Conservation (phyloP, 768 basidiomycete genomes). For the Sutorius australiensis region DNA sequence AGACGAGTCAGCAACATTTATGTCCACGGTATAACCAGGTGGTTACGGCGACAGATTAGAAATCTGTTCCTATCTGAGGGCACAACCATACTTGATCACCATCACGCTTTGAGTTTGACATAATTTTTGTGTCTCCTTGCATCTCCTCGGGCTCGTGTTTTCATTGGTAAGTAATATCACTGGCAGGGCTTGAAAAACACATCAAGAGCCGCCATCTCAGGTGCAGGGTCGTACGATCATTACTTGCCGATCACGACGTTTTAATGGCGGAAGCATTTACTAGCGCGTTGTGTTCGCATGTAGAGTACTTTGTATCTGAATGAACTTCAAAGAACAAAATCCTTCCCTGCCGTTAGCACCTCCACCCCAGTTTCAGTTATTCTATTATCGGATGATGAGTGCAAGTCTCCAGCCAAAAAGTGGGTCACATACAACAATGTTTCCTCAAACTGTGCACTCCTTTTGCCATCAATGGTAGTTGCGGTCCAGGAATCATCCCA, state of each 20-base stretch:
- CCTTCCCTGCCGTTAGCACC: conserved; percentile 65
- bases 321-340: conserved; percentile 21
- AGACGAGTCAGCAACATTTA: too few relatives aligned
- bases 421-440: conserved; percentile 73
- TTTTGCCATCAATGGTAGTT: conserved; percentile 84
- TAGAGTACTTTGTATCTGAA: conserved; percentile 18
- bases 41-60: conserved; percentile 76
- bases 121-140: too few relatives aligned
- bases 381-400: conserved; percentile 40
- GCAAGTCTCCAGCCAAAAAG: conserved; percentile 1
- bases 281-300: conserved; percentile 23
- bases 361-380: conserved; percentile 91
- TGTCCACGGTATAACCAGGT: conserved; percentile 77
- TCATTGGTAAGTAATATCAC: too few relatives aligned
- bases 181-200: too few relatives aligned
- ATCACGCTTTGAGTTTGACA: too few relatives aligned
- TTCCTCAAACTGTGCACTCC: conserved; percentile 96
- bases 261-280: conserved; percentile 18
- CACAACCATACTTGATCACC: conserved; percentile 5
- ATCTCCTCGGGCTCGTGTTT: too few relatives aligned
- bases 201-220: too few relatives aligned
- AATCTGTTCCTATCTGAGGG: conserved; percentile 38
- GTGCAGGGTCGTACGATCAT: too few relatives aligned
- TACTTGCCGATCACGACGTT: not conserved
- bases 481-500: conserved; percentile 99